Evolutionary conservation across 2,329 filamentous ascomycete species (phyloP), one percentile per base, ranked within the genome.

Genomic region (Mycosphaerelloides madeirae): DNA sequence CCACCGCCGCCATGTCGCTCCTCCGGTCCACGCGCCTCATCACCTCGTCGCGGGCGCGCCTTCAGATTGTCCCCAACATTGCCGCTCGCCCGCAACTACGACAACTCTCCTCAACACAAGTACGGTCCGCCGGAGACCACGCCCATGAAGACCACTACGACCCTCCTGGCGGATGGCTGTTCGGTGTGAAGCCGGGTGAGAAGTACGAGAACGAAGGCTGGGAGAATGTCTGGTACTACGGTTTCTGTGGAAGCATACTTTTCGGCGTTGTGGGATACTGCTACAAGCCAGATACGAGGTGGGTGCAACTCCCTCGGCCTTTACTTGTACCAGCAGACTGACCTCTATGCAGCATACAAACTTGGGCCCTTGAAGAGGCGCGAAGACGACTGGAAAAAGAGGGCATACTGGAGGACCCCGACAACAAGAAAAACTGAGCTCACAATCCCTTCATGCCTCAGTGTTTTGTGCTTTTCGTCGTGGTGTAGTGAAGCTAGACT

Each of bases 201-300:
- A 95, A 96, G 77, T 83, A 87, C 65, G 81, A 94, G 78, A 86
- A 88, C 68, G 93, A 98, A 74, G 93, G 91, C 41, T 98, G 93
- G 93, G 93, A 98, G 78, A 81, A 77, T 56, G 71, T 89, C 44
- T 90, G 85, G 75, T 84, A 84, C 66, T 87, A 86, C 66, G 89
- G 90, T 38, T 89, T 95, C 69, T 85, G 83, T 66, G 87, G 87
- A 43, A 84, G 82, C 62, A 71, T 95, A 62, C 70, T 81, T 20
- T 75, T 88, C 54, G 84, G 83, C 43, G 81, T 79, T 50, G 75
- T 96, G 55, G 87, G 85, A 55, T 88, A 95, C 72, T 88, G 87
- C 52, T 97, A 93, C 68, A 97, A 97, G 82, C 93, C 93, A 41
- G 93, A 98, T 77, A 97, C 91, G 53, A 95, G 88, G 93, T 98